Percentiles rank a stretch among this genome's conserved stretches.
These are phyloP conservation scores for Beauveria sp. DNA, from an alignment of 2,329 filamentous ascomycete species.

Conservation along the genomic window DNA sequence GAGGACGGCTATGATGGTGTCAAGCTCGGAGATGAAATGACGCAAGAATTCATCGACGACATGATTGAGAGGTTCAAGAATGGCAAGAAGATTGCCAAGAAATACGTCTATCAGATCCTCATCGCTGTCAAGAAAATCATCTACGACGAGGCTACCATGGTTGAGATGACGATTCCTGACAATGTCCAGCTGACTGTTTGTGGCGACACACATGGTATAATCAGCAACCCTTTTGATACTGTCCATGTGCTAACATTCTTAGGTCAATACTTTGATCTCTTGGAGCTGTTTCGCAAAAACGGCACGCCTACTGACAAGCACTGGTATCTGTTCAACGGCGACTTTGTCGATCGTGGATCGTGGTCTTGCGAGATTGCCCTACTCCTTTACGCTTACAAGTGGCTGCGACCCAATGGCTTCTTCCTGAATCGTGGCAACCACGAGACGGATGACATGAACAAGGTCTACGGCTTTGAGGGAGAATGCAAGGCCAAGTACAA, in stretches of 20 bases:
- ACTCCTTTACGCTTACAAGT: constrained; percentile 92
- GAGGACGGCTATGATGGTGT: constrained; percentile 82
- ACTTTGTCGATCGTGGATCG: constrained; percentile 95
- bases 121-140: constrained; percentile 83
- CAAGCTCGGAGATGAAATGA: constrained; percentile 74
- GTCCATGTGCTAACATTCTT: constrained; percentile 16
- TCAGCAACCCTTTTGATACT: neutral
- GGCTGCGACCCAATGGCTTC: constrained; percentile 78
- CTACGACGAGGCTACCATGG: constrained; percentile 92
- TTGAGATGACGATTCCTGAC: constrained; percentile 75
- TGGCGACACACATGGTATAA: constrained; percentile 88
- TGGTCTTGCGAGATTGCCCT: constrained; percentile 98
- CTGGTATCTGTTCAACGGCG: constrained; percentile 95
- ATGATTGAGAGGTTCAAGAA: constrained; percentile 95
- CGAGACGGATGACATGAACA: constrained; percentile 99
- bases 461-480: constrained; percentile 92
- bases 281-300: constrained; percentile 92
- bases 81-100: constrained; percentile 89
- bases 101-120: constrained; percentile 96
- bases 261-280: constrained; percentile 96
- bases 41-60: constrained; percentile 91
- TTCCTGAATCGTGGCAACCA: constrained; percentile 98
- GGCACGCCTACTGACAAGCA: constrained; percentile 79
- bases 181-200: constrained; percentile 84
- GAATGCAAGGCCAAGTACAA: constrained; percentile 98